Evolutionary conservation across 1,139 yeast genomes (phyloP).

Genomic region (Zygosaccharomyces sapae): DNA sequence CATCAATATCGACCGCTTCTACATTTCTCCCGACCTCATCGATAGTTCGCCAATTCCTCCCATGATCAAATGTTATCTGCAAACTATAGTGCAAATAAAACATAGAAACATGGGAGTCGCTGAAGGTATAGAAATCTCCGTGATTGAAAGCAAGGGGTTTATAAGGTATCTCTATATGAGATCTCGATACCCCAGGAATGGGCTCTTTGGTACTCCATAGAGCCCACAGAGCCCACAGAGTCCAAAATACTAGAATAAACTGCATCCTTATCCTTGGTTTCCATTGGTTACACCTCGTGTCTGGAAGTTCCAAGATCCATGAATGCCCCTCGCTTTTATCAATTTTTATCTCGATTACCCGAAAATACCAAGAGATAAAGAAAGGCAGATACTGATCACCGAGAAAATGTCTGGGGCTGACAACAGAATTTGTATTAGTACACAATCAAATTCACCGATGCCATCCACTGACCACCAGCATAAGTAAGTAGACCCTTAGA

Average conservation of each 20-base stretch:
- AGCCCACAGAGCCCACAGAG: background rate
- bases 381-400: too few species aligned
- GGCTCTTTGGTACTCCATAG: too few species aligned
- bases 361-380: too few species aligned
- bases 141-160: conserved; percentile 1
- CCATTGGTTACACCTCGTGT: background rate
- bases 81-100: conserved; percentile 12
- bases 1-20: conserved; percentile 19
- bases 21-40: conserved; percentile 9
- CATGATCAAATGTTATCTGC: conserved; percentile 25
- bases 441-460: too few species aligned
- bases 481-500: too few species aligned
- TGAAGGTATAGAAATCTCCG: conserved; percentile 22
- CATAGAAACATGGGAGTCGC: conserved; percentile 27
- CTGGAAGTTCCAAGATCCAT: too few species aligned
- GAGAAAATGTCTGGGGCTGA: too few species aligned
- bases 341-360: too few species aligned
- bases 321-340: too few species aligned
- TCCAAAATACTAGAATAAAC: background rate
- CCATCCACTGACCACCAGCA: too few species aligned
- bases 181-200: conserved; percentile 17
- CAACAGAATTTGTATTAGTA: too few species aligned
- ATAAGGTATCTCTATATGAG: conserved; percentile 1
- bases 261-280: background rate
- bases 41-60: conserved; percentile 23